These are phyloP conservation scores for Calonectria crousiana DNA, from an alignment of 2,329 filamentous ascomycete species.

Conservation along the genomic window DNA sequence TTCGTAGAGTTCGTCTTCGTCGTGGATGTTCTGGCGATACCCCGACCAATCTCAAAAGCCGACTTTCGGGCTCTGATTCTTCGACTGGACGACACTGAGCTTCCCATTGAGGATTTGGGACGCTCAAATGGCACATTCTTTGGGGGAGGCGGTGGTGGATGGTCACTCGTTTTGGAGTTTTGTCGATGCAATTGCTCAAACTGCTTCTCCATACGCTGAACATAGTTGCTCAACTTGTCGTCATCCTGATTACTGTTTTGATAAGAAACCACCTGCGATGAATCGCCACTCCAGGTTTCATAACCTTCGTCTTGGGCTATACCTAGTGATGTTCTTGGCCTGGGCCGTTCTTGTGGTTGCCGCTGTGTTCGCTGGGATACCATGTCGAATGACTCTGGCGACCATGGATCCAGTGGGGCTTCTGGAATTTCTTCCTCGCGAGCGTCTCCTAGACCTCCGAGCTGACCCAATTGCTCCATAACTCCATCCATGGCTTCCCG, in stretches of 20 bases:
- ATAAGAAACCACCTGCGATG: constrained; percentile 61
- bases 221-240: constrained; percentile 83
- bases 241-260: constrained; percentile 58
- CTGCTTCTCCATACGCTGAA: constrained; percentile 90
- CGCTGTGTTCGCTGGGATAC: constrained; percentile 49
- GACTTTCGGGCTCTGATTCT: constrained; percentile 76
- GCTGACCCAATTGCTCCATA: constrained; percentile 92
- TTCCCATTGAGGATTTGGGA: constrained; percentile 70
- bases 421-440: constrained; percentile 68
- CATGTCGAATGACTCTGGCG: constrained; percentile 84
- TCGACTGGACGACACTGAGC: constrained; percentile 53
- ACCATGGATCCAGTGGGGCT: constrained; percentile 81
- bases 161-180: constrained; percentile 58
- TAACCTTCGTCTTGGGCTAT: constrained; percentile 73
- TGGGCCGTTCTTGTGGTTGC: constrained; percentile 41
- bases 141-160: constrained; percentile 70
- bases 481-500: constrained; percentile 98
- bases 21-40: constrained; percentile 84
- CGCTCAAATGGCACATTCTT: constrained; percentile 65
- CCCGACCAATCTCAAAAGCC: constrained; percentile 80
- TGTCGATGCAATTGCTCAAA: constrained; percentile 78
- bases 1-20: constrained; percentile 89
- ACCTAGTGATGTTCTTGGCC: constrained; percentile 80
- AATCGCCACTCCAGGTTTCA: constrained; percentile 68
- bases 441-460: constrained; percentile 67